Conservation (phyloP, 2,329 filamentous ascomycete species). For the Pestalotiopsis sp. region DNA sequence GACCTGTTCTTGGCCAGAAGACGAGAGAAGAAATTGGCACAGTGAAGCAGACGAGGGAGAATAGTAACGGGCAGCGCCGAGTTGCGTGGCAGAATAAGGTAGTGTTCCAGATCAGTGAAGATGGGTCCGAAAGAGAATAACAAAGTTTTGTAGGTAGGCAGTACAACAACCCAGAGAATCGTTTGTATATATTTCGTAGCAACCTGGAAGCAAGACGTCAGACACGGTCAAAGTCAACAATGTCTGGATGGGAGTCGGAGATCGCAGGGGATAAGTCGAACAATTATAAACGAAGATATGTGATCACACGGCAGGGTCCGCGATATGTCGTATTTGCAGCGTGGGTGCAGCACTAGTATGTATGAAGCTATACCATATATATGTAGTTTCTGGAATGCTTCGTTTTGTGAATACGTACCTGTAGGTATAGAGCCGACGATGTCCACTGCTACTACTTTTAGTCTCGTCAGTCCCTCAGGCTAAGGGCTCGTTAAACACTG, state of each 20-base stretch:
- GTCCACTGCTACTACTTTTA: too few relatives aligned
- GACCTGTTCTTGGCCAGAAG: not conserved
- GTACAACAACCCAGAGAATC: not conserved
- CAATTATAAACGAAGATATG: not conserved
- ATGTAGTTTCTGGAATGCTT: not conserved
- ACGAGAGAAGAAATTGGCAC: not conserved
- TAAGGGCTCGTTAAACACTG: not conserved
- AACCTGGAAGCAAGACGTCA: not conserved
- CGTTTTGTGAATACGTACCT: not conserved
- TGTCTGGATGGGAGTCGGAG: not conserved
- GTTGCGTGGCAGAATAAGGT: not conserved
- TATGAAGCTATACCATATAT: not conserved
- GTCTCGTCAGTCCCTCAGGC: not conserved
- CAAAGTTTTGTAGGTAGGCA: not conserved
- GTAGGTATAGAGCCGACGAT: too few relatives aligned
- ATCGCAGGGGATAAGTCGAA: constrained; percentile 2
- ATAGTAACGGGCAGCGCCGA: not conserved
- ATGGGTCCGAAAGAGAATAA: not conserved
- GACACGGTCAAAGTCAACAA: not conserved
- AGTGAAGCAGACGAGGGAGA: not conserved
- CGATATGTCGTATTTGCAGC: constrained; percentile 1
- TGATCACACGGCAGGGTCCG: constrained; percentile 4
- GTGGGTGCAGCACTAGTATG: not conserved
- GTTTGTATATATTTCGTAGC: not conserved
- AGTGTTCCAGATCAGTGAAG: not conserved